Percentiles rank a stretch among this genome's conserved stretches.
Evolutionary conservation across 148 eudicot species (phyloP).

Genomic region (Camellia granthamiana): DNA sequence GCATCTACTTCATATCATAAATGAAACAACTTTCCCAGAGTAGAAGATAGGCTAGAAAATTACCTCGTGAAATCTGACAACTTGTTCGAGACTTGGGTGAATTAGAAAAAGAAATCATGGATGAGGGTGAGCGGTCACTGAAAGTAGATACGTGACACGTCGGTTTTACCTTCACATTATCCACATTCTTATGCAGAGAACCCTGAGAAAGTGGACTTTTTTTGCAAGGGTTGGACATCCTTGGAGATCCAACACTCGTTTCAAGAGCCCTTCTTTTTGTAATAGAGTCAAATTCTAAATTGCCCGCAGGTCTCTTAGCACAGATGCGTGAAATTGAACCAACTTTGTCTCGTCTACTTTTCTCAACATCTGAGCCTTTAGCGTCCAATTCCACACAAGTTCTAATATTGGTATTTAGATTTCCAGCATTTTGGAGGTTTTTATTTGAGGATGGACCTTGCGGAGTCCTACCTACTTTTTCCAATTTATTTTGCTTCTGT

Average conservation of each 20-base stretch:
- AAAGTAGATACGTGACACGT: slow-evolving; percentile 18
- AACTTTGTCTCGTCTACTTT: slow-evolving; percentile 13
- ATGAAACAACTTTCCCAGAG: neutral
- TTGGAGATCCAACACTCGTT: slow-evolving; percentile 12
- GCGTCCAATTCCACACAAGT: neutral
- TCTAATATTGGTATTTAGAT: neutral
- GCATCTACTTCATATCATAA: neutral
- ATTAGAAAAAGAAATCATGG: slow-evolving; percentile 11
- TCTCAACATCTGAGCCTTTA: slow-evolving; percentile 9
- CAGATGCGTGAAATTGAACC: slow-evolving; percentile 20
- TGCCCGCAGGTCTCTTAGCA: slow-evolving; percentile 29
- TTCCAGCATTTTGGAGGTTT: slow-evolving; percentile 6
- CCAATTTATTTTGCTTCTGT: slow-evolving; percentile 1
- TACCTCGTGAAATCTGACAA: slow-evolving; percentile 23
- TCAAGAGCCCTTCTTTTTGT: slow-evolving; percentile 27
- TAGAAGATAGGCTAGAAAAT: slow-evolving; percentile 10
- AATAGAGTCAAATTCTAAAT: slow-evolving; percentile 13
- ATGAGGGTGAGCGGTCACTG: slow-evolving; percentile 14
- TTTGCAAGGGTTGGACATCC: slow-evolving; percentile 4
- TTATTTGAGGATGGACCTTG: slow-evolving; percentile 22
- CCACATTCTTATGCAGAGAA: slow-evolving; percentile 22
- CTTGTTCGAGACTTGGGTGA: slow-evolving; percentile 17
- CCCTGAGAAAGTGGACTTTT: slow-evolving; percentile 7
- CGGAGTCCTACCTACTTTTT: slow-evolving; percentile 15
- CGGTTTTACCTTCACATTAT: slow-evolving; percentile 14